phyloP scores from a whole-genome alignment of 176 grass and related monocot genomes.

The Cymbopogon citratus region DNA sequence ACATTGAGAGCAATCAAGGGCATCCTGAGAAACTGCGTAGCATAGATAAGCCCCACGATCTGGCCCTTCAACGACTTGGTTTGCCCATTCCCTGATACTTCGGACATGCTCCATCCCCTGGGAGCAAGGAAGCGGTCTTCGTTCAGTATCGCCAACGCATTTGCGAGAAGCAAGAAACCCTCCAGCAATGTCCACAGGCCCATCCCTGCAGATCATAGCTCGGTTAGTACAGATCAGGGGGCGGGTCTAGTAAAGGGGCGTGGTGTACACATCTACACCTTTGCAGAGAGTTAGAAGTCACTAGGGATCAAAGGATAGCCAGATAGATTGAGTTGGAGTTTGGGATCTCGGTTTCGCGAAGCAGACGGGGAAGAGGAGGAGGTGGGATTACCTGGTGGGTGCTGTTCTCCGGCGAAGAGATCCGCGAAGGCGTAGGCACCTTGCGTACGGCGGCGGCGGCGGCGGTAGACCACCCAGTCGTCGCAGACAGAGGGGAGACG shows the following conservation, averaged over 20 bases:
- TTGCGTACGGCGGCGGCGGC: not conserved
- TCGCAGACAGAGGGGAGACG: not conserved
- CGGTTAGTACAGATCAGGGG: not conserved
- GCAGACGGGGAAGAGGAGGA: not conserved
- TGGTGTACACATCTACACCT: not conserved
- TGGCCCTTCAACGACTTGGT: conserved; percentile 77
- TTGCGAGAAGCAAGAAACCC: conserved; percentile 68
- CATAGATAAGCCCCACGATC: conserved; percentile 75
- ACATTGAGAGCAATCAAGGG: conserved; percentile 79
- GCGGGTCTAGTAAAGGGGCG: not conserved
- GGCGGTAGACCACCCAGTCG: not conserved
- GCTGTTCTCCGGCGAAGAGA: not conserved
- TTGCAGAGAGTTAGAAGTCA: not conserved
- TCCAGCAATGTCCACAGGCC: conserved; percentile 71
- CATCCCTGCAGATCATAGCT: conserved; percentile 45
- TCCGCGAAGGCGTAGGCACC: not conserved
- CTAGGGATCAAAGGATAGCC: not conserved
- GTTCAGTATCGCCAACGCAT: conserved; percentile 74
- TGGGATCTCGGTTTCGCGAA: not conserved
- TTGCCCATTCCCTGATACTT: conserved; percentile 60
- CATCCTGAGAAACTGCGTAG: conserved; percentile 67
- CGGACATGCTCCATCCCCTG: conserved; percentile 81
- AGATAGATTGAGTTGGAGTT: not conserved
- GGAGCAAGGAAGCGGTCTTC: conserved; percentile 74
- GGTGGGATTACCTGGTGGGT: not conserved